These are phyloP conservation scores for Exutisphaerella laricina DNA, from an alignment of 2,329 filamentous ascomycete species.

Conservation along the genomic window DNA sequence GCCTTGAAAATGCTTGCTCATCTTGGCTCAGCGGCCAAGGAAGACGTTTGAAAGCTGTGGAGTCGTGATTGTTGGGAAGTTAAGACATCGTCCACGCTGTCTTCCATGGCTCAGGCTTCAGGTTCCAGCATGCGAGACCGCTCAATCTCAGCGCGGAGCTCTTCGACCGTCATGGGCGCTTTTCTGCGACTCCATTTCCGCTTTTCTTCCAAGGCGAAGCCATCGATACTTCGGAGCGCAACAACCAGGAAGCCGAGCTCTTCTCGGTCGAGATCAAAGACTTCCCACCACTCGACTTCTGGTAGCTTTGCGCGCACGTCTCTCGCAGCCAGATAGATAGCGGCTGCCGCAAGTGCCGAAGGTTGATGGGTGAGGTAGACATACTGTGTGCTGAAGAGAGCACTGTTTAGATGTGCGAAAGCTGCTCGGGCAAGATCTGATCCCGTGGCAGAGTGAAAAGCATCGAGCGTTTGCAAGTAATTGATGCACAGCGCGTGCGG, in stretches of 20 bases:
- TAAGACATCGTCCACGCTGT: neutral
- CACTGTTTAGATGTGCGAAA: conserved; percentile 77
- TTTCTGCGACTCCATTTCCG: conserved; percentile 47
- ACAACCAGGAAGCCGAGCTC: conserved; percentile 91
- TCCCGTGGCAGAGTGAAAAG: conserved; percentile 43
- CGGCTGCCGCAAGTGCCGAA: conserved; percentile 73
- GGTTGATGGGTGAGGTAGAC: conserved; percentile 92
- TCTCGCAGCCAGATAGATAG: conserved; percentile 81
- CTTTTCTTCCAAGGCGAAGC: conserved; percentile 58
- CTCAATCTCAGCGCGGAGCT: conserved; percentile 56
- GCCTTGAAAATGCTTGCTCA: neutral
- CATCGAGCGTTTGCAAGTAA: conserved; percentile 84
- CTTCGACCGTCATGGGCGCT: conserved; percentile 55
- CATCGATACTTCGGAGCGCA: conserved; percentile 71
- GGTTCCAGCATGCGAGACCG: conserved; percentile 9
- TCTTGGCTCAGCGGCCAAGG: neutral
- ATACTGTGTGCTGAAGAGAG: conserved; percentile 79
- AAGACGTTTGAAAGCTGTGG: neutral
- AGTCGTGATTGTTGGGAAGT: neutral
- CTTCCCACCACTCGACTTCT: conserved; percentile 90
- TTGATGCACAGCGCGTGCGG: conserved; percentile 84
- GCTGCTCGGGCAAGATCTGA: conserved; percentile 58
- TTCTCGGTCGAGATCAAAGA: conserved; percentile 93
- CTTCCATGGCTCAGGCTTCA: too few species aligned
- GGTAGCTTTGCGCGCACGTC: conserved; percentile 74